A percentile compares a stretch with the other conserved stretches of the same genome.
phyloP scores from a whole-genome alignment of 1,139 yeast genomes.

The Candida albicans region DNA sequence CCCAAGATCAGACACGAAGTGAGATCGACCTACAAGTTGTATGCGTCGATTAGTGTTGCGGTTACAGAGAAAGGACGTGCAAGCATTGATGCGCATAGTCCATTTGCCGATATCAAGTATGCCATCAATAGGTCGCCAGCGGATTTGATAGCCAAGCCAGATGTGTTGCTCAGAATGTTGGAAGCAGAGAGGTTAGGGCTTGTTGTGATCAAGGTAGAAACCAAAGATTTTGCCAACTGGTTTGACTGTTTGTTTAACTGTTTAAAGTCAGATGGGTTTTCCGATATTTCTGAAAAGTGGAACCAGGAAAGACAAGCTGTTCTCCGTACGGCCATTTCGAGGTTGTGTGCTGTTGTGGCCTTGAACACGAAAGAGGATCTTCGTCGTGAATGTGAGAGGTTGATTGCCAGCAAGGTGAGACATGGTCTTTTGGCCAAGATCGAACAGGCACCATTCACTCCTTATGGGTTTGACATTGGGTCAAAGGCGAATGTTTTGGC shows the following conservation, averaged over 20 bases:
- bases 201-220: conserved; percentile 47
- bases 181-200: conserved; percentile 79
- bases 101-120: conserved; percentile 88
- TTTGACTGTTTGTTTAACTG: conserved; percentile 53
- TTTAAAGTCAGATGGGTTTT: conserved; percentile 78
- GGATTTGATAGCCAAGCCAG: conserved; percentile 75
- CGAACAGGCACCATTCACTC: conserved; percentile 92
- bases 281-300: conserved; percentile 82
- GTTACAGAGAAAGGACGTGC: conserved; percentile 86
- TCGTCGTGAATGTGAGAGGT: conserved; percentile 72
- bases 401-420: conserved; percentile 70
- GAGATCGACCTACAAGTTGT: conserved; percentile 65
- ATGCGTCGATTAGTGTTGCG: conserved; percentile 70
- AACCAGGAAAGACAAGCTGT: conserved; percentile 71
- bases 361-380: conserved; percentile 82
- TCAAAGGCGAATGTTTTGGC: conserved; percentile 84
- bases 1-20: conserved; percentile 78
- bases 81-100: conserved; percentile 76
- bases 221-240: conserved; percentile 45
- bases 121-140: conserved; percentile 78
- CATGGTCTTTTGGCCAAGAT: conserved; percentile 64
- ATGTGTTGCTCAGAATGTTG: conserved; percentile 80
- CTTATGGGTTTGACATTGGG: conserved; percentile 74
- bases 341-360: conserved; percentile 66
- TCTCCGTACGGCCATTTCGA: conserved; percentile 65